phyloP scores from a whole-genome alignment of 208 protist genomes.

The Leishmania tarentolae region DNA sequence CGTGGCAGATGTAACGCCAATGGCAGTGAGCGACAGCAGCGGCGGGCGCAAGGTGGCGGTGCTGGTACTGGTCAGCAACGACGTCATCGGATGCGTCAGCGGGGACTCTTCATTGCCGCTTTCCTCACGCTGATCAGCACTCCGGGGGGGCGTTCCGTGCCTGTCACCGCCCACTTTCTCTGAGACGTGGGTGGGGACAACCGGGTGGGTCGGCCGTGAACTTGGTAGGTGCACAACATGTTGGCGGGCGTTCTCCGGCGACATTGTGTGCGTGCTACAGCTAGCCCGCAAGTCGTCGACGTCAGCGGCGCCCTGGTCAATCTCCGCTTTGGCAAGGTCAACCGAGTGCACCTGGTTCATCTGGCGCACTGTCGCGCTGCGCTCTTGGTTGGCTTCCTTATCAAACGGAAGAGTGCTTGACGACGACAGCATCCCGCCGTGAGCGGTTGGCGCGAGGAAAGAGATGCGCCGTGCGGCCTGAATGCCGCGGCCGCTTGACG shows the following conservation, averaged over 20 bases:
- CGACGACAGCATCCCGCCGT: not conserved
- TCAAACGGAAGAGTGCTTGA: not conserved
- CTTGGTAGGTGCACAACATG: not conserved
- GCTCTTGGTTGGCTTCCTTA: not conserved
- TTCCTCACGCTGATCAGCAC: not conserved
- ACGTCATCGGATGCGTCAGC: not conserved
- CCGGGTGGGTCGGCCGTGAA: not conserved
- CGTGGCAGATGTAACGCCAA: not conserved
- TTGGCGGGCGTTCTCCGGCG: slow-evolving; percentile 15
- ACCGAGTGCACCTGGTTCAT: not conserved
- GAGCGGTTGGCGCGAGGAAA: not conserved
- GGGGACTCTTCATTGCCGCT: not conserved
- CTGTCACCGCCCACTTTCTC: not conserved
- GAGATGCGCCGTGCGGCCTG: slow-evolving; percentile 16
- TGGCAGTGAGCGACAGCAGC: slow-evolving; percentile 6
- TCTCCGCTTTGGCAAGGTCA: not conserved
- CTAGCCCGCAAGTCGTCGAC: slow-evolving; percentile 3
- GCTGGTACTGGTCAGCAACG: not conserved
- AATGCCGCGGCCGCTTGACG: slow-evolving; percentile 8
- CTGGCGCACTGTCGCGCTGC: not conserved
- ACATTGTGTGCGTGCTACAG: slow-evolving; percentile 17
- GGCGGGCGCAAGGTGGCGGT: slow-evolving; percentile 4
- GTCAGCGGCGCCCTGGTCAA: not conserved
- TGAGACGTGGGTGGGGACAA: not conserved
- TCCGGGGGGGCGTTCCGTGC: not conserved